A percentile compares a stretch with the other conserved stretches of the same genome.
Conservation (phyloP, 768 basidiomycete genomes). For the Lactifluus hygrophoroides region DNA sequence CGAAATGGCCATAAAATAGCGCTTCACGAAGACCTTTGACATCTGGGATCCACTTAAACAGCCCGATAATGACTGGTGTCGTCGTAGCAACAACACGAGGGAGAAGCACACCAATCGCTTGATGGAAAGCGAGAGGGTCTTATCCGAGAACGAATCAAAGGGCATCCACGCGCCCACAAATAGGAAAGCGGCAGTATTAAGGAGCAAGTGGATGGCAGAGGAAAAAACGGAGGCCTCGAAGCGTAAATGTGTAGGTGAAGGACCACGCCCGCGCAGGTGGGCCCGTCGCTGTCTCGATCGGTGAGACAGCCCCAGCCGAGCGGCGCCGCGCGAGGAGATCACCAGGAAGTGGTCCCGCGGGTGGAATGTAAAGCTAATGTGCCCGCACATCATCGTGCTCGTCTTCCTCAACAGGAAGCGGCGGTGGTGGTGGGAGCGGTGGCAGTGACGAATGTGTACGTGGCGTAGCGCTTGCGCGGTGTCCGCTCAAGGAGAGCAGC, state of each 20-base stretch:
- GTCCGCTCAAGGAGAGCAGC: no score
- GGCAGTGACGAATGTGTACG: no score
- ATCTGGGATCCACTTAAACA: slow-evolving; percentile 93
- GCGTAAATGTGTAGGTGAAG: slow-evolving; percentile 48
- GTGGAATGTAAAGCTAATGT: slow-evolving; percentile 15
- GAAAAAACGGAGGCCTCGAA: slow-evolving; percentile 80
- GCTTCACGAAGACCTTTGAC: slow-evolving; percentile 93
- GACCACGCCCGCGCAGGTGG: slow-evolving; percentile 9
- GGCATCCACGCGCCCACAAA: slow-evolving; percentile 98
- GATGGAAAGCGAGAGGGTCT: slow-evolving; percentile 56
- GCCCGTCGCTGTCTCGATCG: not conserved
- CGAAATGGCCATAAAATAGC: slow-evolving; percentile 91
- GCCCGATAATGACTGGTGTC: slow-evolving; percentile 70
- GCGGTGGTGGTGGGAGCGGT: not conserved
- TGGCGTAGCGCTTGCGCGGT: no score
- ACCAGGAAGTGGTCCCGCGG: slow-evolving; percentile 5
- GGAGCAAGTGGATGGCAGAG: slow-evolving; percentile 91
- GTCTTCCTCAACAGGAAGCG: slow-evolving; percentile 17
- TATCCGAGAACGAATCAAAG: slow-evolving; percentile 68
- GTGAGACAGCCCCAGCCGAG: not conserved
- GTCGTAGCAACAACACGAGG: slow-evolving; percentile 70
- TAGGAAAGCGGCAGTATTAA: slow-evolving; percentile 93
- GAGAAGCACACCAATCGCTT: slow-evolving; percentile 84
- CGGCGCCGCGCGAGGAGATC: slow-evolving; percentile 4
- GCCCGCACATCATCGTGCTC: slow-evolving; percentile 20